Conservation (phyloP, 225 moss, liverwort and hornwort species). For the Sphagnum contortum region DNA sequence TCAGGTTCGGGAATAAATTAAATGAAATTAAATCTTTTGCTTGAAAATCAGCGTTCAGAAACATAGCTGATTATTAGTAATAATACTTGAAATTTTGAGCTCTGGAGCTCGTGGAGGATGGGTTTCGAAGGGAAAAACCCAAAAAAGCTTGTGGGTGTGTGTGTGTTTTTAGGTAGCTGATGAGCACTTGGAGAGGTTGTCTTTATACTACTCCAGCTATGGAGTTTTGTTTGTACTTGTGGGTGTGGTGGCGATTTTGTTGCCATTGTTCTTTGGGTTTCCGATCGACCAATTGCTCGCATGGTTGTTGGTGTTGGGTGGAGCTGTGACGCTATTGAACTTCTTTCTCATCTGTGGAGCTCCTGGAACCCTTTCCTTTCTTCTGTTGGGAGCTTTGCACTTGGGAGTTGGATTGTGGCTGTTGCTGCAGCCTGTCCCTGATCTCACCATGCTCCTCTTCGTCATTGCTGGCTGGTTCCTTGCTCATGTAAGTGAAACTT, state of each 20-base stretch:
- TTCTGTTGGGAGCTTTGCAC: slow-evolving; percentile 69
- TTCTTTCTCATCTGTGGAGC: slow-evolving; percentile 82
- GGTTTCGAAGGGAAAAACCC: no score
- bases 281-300: slow-evolving; percentile 42
- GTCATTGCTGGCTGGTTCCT: slow-evolving; percentile 70
- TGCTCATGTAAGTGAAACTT: slow-evolving; percentile 36
- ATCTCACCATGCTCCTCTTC: slow-evolving; percentile 32
- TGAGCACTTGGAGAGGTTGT: slow-evolving; percentile 54
- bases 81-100: no score
- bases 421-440: slow-evolving; percentile 41
- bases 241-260: slow-evolving; percentile 44
- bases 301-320: slow-evolving; percentile 65
- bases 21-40: no score
- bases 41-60: no score
- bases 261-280: slow-evolving; percentile 49
- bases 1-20: slow-evolving; percentile 9
- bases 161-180: slow-evolving; percentile 28
- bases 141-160: background rate
- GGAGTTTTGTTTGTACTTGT: slow-evolving; percentile 45
- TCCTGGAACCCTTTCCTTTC: slow-evolving; percentile 67
- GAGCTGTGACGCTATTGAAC: slow-evolving; percentile 63
- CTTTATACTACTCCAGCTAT: slow-evolving; percentile 63
- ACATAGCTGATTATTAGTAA: no score
- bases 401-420: slow-evolving; percentile 49
- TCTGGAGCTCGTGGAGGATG: no score